phyloP scores from a whole-genome alignment of 805 yeast genomes.

The Sugiyamaella marilandica region DNA sequence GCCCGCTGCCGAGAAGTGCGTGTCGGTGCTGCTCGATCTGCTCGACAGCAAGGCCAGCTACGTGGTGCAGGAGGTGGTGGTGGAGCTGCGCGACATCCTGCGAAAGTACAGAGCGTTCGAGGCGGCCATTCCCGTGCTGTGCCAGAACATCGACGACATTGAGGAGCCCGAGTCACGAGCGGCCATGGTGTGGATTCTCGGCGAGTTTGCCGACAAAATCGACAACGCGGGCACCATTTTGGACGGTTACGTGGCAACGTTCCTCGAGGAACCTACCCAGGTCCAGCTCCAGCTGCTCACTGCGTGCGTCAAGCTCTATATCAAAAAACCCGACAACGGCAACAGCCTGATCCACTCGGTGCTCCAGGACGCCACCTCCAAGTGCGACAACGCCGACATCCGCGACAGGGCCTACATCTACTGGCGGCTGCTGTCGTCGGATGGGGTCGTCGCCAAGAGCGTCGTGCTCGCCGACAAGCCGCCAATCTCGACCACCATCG shows the following conservation, averaged over 20 bases:
- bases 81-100: constrained; percentile 71
- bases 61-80: constrained; percentile 73
- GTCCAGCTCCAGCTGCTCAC: constrained; percentile 76
- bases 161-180: constrained; percentile 78
- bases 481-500: constrained; percentile 64
- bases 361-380: constrained; percentile 69
- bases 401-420: constrained; percentile 83
- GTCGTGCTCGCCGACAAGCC: constrained; percentile 64
- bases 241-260: constrained; percentile 40
- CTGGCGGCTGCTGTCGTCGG: constrained; percentile 81
- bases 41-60: constrained; percentile 65
- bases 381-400: constrained; percentile 76
- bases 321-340: constrained; percentile 52
- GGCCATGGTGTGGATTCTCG: constrained; percentile 79
- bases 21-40: constrained; percentile 59
- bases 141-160: constrained; percentile 48
- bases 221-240: constrained; percentile 39
- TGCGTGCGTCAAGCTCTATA: constrained; percentile 70
- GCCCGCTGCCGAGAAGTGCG: constrained; percentile 59
- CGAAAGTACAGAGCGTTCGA: constrained; percentile 64
- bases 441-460: constrained; percentile 64
- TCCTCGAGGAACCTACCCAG: constrained; percentile 63
- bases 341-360: constrained; percentile 74
- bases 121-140: constrained; percentile 42
- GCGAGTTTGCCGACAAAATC: constrained; percentile 61